phyloP scores from a whole-genome alignment of 495 filamentous ascomycete genomes.

The Chaetomium fimeti region DNA sequence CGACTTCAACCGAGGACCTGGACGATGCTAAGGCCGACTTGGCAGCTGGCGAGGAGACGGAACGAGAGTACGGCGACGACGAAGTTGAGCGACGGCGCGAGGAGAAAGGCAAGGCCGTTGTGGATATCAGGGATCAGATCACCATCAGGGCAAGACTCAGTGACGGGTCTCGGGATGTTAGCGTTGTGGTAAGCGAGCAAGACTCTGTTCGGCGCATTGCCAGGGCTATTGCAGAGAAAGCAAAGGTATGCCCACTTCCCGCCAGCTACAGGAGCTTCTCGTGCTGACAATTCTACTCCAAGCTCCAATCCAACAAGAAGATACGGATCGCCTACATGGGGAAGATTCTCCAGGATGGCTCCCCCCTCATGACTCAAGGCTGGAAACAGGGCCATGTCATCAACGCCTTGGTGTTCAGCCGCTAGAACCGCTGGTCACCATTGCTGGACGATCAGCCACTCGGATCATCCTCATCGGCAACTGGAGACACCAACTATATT shows the following conservation, averaged over 20 bases:
- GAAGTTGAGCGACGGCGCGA: slow-evolving; percentile 60
- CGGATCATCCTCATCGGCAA: background rate
- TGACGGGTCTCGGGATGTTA: slow-evolving; percentile 65
- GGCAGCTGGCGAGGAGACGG: slow-evolving; percentile 48
- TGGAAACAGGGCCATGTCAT: slow-evolving; percentile 76
- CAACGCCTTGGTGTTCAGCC: slow-evolving; percentile 71
- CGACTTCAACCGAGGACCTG: slow-evolving; percentile 27
- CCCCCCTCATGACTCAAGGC: slow-evolving; percentile 62
- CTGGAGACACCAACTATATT: background rate
- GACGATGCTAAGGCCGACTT: slow-evolving; percentile 48
- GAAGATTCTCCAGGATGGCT: slow-evolving; percentile 67
- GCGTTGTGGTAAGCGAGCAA: slow-evolving; percentile 57
- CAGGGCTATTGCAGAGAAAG: slow-evolving; percentile 62
- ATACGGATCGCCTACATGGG: slow-evolving; percentile 77
- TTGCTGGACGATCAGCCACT: background rate
- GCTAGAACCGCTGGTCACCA: slow-evolving; percentile 35
- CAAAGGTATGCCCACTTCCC: slow-evolving; percentile 47
- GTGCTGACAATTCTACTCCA: slow-evolving; percentile 21
- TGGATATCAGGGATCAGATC: slow-evolving; percentile 52
- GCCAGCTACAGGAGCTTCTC: background rate
- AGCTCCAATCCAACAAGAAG: slow-evolving; percentile 54
- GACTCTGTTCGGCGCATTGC: slow-evolving; percentile 64
- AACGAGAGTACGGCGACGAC: slow-evolving; percentile 46
- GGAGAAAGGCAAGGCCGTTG: slow-evolving; percentile 62
- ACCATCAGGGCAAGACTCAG: slow-evolving; percentile 67